A percentile compares a stretch with the other conserved stretches of the same genome.
These are phyloP conservation scores for Xylariaceae sp. DNA, from an alignment of 2,329 filamentous ascomycete species.

Conservation along the genomic window DNA sequence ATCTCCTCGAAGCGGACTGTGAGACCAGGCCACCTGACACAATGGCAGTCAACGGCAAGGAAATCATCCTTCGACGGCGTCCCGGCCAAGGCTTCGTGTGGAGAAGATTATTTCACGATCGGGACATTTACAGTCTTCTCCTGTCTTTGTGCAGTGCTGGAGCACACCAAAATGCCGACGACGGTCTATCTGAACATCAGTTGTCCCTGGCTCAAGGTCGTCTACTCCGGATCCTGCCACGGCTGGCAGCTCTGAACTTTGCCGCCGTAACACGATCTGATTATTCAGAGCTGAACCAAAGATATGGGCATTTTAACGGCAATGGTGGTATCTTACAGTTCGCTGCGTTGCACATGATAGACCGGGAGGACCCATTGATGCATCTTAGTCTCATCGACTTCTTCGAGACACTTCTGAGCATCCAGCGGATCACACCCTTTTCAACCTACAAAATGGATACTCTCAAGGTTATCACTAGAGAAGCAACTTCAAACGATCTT, in stretches of 20 bases:
- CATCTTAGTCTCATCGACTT: conserved; percentile 49
- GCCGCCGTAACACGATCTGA: conserved; percentile 32
- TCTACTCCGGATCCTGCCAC: conserved; percentile 46
- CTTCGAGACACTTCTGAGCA: conserved; percentile 45
- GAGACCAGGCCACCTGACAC: conserved; percentile 29
- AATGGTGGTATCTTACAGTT: conserved; percentile 44
- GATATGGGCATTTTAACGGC: conserved; percentile 16
- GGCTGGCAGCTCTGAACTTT: conserved; percentile 44
- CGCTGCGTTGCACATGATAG: conserved; percentile 48
- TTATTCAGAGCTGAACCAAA: conserved; percentile 31
- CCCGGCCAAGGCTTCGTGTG: conserved; percentile 51
- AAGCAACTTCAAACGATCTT: conserved; percentile 36
- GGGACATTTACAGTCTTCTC: conserved; percentile 41
- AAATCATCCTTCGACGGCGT: conserved; percentile 33
- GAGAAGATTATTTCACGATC: conserved; percentile 46
- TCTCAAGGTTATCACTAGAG: conserved; percentile 35
- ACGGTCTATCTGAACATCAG: conserved; percentile 30
- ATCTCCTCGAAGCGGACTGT: conserved; percentile 54
- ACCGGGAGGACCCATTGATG: conserved; percentile 45
- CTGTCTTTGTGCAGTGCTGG: conserved; percentile 32
- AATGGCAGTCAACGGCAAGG: conserved; percentile 29
- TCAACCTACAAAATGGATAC: conserved; percentile 32
- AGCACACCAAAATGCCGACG: conserved; percentile 23
- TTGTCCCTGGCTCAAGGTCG: conserved; percentile 49
- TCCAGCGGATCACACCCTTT: conserved; percentile 39